Conservation (phyloP, 2,329 filamentous ascomycete species). For the Raffaelea albimanens region DNA sequence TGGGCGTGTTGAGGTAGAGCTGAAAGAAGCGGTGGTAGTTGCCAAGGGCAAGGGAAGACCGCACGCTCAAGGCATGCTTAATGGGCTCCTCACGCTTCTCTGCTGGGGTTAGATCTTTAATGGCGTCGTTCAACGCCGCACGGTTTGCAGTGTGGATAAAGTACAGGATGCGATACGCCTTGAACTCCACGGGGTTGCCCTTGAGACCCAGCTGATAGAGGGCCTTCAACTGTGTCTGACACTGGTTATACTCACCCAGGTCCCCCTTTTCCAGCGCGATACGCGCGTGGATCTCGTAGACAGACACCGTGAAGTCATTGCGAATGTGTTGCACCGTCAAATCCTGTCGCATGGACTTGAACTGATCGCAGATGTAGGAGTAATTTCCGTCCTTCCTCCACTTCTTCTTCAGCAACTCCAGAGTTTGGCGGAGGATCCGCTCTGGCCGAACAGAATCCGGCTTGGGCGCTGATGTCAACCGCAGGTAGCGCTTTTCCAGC, state of each 20-base stretch:
- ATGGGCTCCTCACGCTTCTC: conserved; percentile 80
- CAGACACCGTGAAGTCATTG: conserved; percentile 90
- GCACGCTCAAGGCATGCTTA: conserved; percentile 84
- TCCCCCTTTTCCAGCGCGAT: conserved; percentile 98
- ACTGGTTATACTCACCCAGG: conserved; percentile 99
- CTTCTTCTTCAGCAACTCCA: conserved; percentile 86
- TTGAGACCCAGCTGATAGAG: conserved; percentile 81
- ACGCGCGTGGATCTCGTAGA: conserved; percentile 95
- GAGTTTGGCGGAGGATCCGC: conserved; percentile 66
- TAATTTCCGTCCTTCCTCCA: conserved; percentile 94
- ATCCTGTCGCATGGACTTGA: conserved; percentile 97
- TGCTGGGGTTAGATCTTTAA: conserved; percentile 97
- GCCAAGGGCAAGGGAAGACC: conserved; percentile 81
- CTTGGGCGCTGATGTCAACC: conserved; percentile 82
- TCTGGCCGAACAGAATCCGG: conserved; percentile 83
- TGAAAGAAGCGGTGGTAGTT: conserved; percentile 99
- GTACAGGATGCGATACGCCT: conserved; percentile 98
- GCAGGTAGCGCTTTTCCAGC: conserved; percentile 90
- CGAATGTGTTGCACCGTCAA: conserved; percentile 95
- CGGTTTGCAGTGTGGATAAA: conserved; percentile 98
- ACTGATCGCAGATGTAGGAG: conserved; percentile 96
- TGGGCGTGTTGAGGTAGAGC: conserved; percentile 85
- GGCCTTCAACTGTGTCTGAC: conserved; percentile 92
- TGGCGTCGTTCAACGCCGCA: conserved; percentile 92
- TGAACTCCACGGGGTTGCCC: conserved; percentile 90